A percentile compares a stretch with the other conserved stretches of the same genome.
These are phyloP conservation scores for Drosera spatulata DNA, from an alignment of 179 eudicot species.

Conservation along the genomic window DNA sequence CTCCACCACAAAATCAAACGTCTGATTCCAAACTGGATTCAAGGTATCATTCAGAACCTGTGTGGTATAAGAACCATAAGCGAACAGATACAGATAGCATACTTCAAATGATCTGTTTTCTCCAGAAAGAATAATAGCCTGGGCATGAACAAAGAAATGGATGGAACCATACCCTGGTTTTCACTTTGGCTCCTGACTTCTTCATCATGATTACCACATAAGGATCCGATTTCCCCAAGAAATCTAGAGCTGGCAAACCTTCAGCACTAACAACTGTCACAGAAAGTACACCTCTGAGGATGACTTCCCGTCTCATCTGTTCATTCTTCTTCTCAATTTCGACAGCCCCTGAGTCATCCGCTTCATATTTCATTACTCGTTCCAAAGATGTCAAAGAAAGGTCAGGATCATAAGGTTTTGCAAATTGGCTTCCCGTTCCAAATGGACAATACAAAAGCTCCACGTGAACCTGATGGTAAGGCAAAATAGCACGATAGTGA, in stretches of 20 bases:
- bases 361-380: constrained; percentile 44
- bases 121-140: too few relatives aligned
- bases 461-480: constrained; percentile 53
- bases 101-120: background rate
- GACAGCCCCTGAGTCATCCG: constrained; percentile 22
- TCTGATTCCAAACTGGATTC: constrained; percentile 93
- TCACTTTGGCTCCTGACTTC: constrained; percentile 51
- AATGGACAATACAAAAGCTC: constrained; percentile 79
- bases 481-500: background rate
- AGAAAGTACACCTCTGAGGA: constrained; percentile 80
- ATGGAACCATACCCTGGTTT: constrained; percentile 57
- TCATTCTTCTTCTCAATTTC: constrained; percentile 38
- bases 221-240: constrained; percentile 82
- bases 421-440: constrained; percentile 44
- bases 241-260: constrained; percentile 57
- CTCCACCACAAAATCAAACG: constrained; percentile 84
- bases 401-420: constrained; percentile 39
- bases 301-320: constrained; percentile 40
- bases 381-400: constrained; percentile 55
- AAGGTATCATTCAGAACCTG: constrained; percentile 74
- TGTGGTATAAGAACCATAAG: constrained; percentile 8
- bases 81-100: background rate
- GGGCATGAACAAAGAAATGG: too few relatives aligned
- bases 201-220: constrained; percentile 53
- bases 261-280: constrained; percentile 72